Conservation (phyloP, 257 asterid genomes). For the Solanum infundibuliforme region DNA sequence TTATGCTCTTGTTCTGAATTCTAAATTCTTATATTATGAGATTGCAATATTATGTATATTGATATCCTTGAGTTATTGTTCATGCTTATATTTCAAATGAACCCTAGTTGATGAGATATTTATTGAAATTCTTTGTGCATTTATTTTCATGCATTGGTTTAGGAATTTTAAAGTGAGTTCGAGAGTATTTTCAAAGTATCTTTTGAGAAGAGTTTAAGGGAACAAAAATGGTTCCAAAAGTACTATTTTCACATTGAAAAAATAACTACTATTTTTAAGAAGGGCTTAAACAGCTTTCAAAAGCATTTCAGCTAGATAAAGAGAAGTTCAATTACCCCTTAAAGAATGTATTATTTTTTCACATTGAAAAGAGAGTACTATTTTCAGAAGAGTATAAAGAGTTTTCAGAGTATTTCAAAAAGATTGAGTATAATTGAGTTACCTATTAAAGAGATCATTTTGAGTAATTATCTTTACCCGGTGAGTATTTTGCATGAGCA, state of each 20-base stretch:
- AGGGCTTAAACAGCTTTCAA: neutral
- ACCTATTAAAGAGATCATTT: neutral
- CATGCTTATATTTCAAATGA: no score
- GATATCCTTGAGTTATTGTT: no score
- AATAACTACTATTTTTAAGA: neutral
- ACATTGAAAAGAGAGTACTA: neutral
- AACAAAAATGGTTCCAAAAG: neutral
- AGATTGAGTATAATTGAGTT: neutral
- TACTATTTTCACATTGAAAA: neutral
- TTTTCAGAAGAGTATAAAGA: neutral
- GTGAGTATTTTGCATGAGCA: no score
- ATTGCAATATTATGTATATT: no score
- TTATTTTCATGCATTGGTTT: neutral
- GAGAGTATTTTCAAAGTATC: neutral
- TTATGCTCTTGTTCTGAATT: no score
- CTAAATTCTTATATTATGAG: no score
- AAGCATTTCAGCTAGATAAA: no score
- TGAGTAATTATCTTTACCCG: neutral
- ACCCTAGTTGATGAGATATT: neutral
- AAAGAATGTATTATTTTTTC: neutral
- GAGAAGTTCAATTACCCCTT: neutral
- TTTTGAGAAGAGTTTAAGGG: neutral
- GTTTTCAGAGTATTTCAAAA: neutral
- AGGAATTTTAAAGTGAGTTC: neutral
- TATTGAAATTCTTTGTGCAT: neutral